Percentiles rank a stretch among this genome's conserved stretches.
Conservation (phyloP, 2,329 filamentous ascomycete genomes). For the Hypoxylon sp. region DNA sequence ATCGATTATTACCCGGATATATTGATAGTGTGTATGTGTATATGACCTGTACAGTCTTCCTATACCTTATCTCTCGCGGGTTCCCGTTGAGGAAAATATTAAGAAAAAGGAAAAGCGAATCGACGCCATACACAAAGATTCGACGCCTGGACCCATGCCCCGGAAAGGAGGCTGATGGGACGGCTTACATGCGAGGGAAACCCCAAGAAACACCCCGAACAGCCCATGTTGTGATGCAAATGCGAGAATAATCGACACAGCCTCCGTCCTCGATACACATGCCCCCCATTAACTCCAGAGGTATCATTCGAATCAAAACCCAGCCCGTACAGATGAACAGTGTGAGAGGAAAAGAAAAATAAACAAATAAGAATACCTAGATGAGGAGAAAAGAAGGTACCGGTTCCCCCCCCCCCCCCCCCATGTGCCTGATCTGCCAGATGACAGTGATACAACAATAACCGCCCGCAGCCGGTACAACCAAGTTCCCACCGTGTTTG, state of each 20-base stretch:
- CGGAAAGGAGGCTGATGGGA: neutral
- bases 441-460: slow-evolving; percentile 14
- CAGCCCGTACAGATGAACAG: slow-evolving; percentile 30
- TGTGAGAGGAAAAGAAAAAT: slow-evolving; percentile 19
- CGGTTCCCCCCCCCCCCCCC: slow-evolving; percentile 1
- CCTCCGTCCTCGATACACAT: slow-evolving; percentile 9
- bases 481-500: slow-evolving; percentile 11
- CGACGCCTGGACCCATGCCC: slow-evolving; percentile 22
- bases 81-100: no score
- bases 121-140: slow-evolving; percentile 34
- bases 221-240: slow-evolving; percentile 39
- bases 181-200: slow-evolving; percentile 41
- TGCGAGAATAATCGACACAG: slow-evolving; percentile 32
- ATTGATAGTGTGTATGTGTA: slow-evolving; percentile 26
- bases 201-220: slow-evolving; percentile 41
- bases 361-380: slow-evolving; percentile 18
- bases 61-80: slow-evolving; percentile 9
- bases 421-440: slow-evolving; percentile 17
- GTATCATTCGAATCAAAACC: slow-evolving; percentile 41
- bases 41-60: slow-evolving; percentile 10
- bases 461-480: slow-evolving; percentile 10
- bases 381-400: slow-evolving; percentile 32
- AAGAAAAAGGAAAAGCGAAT: slow-evolving; percentile 6
- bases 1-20: slow-evolving; percentile 29
- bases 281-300: slow-evolving; percentile 36